phyloP scores from a whole-genome alignment of 192 early-diverging fungal species.

The Podila epigama region DNA sequence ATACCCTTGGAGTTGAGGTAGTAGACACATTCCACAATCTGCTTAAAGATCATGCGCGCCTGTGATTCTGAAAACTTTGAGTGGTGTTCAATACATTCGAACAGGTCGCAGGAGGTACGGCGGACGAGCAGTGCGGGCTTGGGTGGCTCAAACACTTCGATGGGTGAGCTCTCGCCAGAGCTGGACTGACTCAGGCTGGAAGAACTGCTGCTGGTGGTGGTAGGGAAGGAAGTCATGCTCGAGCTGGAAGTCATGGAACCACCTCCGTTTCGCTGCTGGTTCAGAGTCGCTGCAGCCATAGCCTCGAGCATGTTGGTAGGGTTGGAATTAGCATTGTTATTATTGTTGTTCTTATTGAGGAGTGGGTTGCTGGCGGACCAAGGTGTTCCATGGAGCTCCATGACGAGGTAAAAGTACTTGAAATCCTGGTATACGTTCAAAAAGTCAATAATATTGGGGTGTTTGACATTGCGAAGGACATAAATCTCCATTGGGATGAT shows the following conservation, averaged over 20 bases:
- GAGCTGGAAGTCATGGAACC: conserved; percentile 17
- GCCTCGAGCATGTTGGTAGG: conserved; percentile 32
- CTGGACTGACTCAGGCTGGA: conserved; percentile 20
- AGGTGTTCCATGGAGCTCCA: conserved; percentile 72
- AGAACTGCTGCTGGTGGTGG: conserved; percentile 6
- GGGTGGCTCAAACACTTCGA: conserved; percentile 25
- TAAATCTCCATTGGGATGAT: conserved; percentile 69
- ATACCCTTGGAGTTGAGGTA: conserved; percentile 58
- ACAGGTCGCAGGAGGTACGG: conserved; percentile 68
- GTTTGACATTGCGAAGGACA: conserved; percentile 64
- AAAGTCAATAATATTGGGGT: conserved; percentile 62
- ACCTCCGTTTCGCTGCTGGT: conserved; percentile 11
- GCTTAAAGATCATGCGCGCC: conserved; percentile 63
- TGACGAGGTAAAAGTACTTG: conserved; percentile 65
- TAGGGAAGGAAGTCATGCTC: not conserved
- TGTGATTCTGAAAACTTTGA: conserved; percentile 61
- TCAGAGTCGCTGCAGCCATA: conserved; percentile 31
- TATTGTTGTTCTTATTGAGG: conserved; percentile 25
- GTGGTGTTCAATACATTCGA: conserved; percentile 71
- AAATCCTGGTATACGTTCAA: conserved; percentile 63
- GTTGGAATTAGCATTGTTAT: not conserved
- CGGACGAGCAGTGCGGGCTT: conserved; percentile 49
- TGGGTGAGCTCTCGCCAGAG: conserved; percentile 1
- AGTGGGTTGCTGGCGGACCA: conserved; percentile 55
- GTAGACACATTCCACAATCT: conserved; percentile 61